Base-by-base conservation (phyloP, 176 grass and related monocot species). In the Thinopyrum elongatum region DNA sequence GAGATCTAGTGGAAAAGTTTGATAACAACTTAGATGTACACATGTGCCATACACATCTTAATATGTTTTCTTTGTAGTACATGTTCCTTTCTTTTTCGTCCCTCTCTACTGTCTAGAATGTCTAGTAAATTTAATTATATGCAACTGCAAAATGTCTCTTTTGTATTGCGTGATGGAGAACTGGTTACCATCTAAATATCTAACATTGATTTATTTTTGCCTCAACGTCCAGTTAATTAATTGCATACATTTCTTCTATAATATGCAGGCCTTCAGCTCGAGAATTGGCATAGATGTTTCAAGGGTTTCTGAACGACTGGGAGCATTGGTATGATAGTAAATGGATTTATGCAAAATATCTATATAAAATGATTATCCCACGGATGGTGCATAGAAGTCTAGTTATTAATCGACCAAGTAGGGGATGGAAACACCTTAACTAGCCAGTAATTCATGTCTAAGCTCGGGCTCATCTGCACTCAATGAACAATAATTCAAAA, bases 221-320 rank as follows among this genome's bases (percentile, higher is more conserved):
- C 16, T 53, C 49, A 53, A 53, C 7, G 5, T 53, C 16, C 16
- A 19, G 16, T 53, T 58, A 58, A 58, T 58, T 58, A 22, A 22
- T 58, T 58, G 55, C 19, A 9, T 22, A 58, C 8, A 36, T 22
- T 72, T 74, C 38, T 35, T 60, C 80, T 83, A 29, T 27, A 11
- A 26, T 73, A n/a, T 73, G 78, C 91, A 95, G 94, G 94, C 91
- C 28, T 88, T 91, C 16, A 88, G 77, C 65, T 76, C 89, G 36
- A 88, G 94, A 82, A 95, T 95, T 75, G 94, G 94, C 14, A 85
- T 93, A 65, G 94, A 93, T 7, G 89, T 80, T 76, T 76, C 71
- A 28, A 93, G 73, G 67, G 55, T 93, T 70, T 80, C 85, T 66
- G 81, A 93, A 36, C 93, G 94, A 68, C 29, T 95, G 41, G 81